Conservation (phyloP, 768 basidiomycete species). For the Macrolepiota dolichaula region DNA sequence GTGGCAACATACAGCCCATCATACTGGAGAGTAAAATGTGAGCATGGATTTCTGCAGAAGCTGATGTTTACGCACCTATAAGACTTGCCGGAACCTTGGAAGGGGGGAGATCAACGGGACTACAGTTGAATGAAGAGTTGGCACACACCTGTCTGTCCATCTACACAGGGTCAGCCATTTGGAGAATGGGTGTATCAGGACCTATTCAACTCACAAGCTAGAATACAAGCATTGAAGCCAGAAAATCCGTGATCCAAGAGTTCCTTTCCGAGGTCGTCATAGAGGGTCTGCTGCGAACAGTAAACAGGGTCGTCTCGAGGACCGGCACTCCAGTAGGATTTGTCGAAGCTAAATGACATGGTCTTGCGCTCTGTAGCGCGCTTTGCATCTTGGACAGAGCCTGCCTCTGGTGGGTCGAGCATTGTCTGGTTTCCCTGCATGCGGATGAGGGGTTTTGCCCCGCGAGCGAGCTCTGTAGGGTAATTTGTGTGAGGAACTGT, state of each 20-base stretch:
- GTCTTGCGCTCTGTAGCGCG: conserved; percentile 89
- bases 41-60: neutral
- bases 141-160: conserved; percentile 79
- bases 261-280: conserved; percentile 92
- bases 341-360: conserved; percentile 93
- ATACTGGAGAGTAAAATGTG: conserved; percentile 51
- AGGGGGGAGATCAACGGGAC: neutral
- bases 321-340: conserved; percentile 96
- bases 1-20: conserved; percentile 81
- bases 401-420: conserved; percentile 83
- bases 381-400: conserved; percentile 64
- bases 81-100: conserved; percentile 83
- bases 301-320: conserved; percentile 85
- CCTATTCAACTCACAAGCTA: conserved; percentile 78
- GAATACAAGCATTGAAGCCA: conserved; percentile 97
- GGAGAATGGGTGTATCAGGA: neutral
- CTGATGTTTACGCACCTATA: conserved; percentile 61
- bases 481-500: conserved; percentile 8
- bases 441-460: conserved; percentile 90
- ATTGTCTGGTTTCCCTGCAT: conserved; percentile 95
- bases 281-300: conserved; percentile 92
- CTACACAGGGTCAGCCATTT: conserved; percentile 24
- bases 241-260: conserved; percentile 92
- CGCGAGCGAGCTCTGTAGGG: conserved; percentile 78
- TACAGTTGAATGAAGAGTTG: neutral